Evolutionary conservation across 2,329 filamentous ascomycete genomes (phyloP).

Genomic region (Cercospora berteroae): DNA sequence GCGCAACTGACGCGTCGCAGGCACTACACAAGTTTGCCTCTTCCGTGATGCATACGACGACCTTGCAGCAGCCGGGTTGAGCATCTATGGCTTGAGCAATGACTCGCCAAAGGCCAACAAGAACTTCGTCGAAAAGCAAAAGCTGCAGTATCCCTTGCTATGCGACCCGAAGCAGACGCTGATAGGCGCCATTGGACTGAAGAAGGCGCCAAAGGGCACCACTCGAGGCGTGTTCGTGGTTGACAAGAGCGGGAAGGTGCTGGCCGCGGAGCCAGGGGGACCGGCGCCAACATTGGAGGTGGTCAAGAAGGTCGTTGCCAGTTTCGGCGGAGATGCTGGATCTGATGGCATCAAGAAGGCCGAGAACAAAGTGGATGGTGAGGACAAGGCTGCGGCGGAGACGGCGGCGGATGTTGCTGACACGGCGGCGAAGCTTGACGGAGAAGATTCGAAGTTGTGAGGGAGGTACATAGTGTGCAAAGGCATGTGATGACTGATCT

Average conservation of each 20-base stretch:
- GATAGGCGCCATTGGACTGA: slow-evolving; percentile 83
- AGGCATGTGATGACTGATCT: slow-evolving; percentile 1
- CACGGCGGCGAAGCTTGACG: slow-evolving; percentile 40
- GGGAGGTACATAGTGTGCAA: too few relatives aligned
- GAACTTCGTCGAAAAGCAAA: slow-evolving; percentile 88
- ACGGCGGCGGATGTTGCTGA: slow-evolving; percentile 48
- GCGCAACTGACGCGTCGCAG: slow-evolving; percentile 46
- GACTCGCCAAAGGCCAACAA: slow-evolving; percentile 91
- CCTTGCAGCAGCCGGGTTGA: slow-evolving; percentile 73
- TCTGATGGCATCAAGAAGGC: slow-evolving; percentile 37
- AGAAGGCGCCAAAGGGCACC: slow-evolving; percentile 78
- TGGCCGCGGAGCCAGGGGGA: slow-evolving; percentile 70
- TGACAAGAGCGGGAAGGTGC: slow-evolving; percentile 64
- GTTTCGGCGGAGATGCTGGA: slow-evolving; percentile 37
- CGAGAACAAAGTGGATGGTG: slow-evolving; percentile 33
- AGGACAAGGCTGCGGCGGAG: slow-evolving; percentile 36
- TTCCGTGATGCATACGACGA: slow-evolving; percentile 83
- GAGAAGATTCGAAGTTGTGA: neutral
- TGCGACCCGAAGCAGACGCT: slow-evolving; percentile 75
- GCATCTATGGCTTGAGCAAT: slow-evolving; percentile 84
- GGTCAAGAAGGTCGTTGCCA: slow-evolving; percentile 68
- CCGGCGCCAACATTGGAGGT: slow-evolving; percentile 75
- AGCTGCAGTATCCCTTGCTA: slow-evolving; percentile 80
- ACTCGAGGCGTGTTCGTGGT: slow-evolving; percentile 85
- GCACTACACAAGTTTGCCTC: slow-evolving; percentile 87